A percentile compares a stretch with the other conserved stretches of the same genome.
Evolutionary conservation across 768 basidiomycete genomes (phyloP).

Genomic region (Leccinum variicolor): DNA sequence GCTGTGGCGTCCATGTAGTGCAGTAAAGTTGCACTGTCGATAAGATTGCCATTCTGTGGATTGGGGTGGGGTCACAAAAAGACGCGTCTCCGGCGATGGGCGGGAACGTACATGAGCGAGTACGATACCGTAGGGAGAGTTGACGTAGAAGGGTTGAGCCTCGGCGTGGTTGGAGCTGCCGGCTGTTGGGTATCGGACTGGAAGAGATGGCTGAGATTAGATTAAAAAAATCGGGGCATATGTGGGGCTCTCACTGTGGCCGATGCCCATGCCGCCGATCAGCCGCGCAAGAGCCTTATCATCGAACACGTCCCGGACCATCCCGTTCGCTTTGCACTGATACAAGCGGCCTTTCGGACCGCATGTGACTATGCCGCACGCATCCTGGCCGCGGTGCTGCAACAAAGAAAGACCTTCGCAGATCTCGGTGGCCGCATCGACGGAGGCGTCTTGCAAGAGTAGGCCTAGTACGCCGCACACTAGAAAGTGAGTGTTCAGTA

Average conservation of each 20-base stretch:
- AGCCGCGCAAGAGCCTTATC: constrained; percentile 68
- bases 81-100: neutral
- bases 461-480: constrained; percentile 95
- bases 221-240: neutral
- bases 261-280: constrained; percentile 94
- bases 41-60: constrained; percentile 92
- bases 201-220: constrained; percentile 11
- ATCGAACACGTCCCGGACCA: constrained; percentile 98
- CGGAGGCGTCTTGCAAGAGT: constrained; percentile 70
- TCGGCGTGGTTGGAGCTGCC: constrained; percentile 96
- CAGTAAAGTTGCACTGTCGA: constrained; percentile 84
- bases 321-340: constrained; percentile 98
- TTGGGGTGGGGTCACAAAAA: constrained; percentile 3
- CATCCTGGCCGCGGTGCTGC: constrained; percentile 98
- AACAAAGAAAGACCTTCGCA: constrained; percentile 92
- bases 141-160: constrained; percentile 99
- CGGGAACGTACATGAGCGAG: constrained; percentile 81
- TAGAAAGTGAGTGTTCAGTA: constrained; percentile 21
- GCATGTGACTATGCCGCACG: constrained; percentile 95
- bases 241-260: constrained; percentile 67
- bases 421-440: constrained; percentile 83
- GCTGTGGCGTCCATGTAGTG: constrained; percentile 94
- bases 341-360: constrained; percentile 93
- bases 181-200: constrained; percentile 97
- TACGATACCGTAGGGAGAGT: constrained; percentile 99